Evolutionary conservation across 768 basidiomycete species (phyloP).

Genomic region (Tulasnella sp.): DNA sequence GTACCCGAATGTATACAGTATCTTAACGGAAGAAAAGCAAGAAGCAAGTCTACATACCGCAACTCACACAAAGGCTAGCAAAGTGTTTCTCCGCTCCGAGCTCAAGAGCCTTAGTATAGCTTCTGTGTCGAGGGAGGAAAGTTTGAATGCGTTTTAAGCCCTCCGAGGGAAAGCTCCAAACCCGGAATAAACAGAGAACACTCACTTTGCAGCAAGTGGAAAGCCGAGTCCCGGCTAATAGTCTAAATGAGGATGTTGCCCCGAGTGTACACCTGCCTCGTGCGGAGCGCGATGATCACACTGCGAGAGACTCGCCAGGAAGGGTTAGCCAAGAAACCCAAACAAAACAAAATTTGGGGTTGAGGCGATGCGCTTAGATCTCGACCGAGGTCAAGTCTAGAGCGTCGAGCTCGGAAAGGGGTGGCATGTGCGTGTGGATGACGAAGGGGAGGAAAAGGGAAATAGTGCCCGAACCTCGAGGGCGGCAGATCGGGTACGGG

Average conservation of each 20-base stretch:
- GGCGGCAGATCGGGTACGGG: too few relatives aligned
- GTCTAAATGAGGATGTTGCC: conserved; percentile 49
- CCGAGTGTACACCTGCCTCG: conserved; percentile 42
- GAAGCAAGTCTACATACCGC: conserved; percentile 43
- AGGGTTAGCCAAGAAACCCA: too few relatives aligned
- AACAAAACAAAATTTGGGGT: not conserved
- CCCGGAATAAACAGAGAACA: conserved; percentile 33
- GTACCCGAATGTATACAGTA: not conserved
- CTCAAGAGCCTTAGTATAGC: conserved; percentile 41
- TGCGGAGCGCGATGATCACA: conserved; percentile 21
- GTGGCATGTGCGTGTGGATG: conserved; percentile 61
- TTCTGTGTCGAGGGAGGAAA: not conserved
- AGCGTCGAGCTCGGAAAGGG: conserved; percentile 11
- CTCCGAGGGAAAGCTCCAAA: too few relatives aligned
- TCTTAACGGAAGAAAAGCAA: not conserved
- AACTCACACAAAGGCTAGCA: conserved; percentile 48
- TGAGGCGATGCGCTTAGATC: not conserved
- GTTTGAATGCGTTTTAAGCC: too few relatives aligned
- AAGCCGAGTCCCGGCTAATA: conserved; percentile 61
- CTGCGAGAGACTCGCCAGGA: not conserved
- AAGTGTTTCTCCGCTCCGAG: conserved; percentile 56
- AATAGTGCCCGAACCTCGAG: too few relatives aligned
- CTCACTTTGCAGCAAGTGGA: conserved; percentile 66
- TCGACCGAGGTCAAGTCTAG: not conserved
- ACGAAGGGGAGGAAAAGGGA: too few relatives aligned